Conservation (phyloP, 139 green algal genomes). For the Closterium sp. region DNA sequence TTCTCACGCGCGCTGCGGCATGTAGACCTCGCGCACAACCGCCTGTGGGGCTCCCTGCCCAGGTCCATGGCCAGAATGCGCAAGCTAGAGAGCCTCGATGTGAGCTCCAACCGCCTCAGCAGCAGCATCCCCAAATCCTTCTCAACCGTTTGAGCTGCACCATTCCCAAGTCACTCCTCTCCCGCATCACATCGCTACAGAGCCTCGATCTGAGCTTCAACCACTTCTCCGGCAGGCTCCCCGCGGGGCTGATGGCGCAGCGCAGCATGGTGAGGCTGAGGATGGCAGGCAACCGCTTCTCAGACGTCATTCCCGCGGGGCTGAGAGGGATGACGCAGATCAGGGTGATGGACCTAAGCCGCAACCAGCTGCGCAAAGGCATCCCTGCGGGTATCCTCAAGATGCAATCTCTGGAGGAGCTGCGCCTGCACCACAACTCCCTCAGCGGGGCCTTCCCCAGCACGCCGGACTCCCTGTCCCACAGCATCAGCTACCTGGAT, state of each 20-base stretch:
- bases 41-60: constrained; percentile 7
- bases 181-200: background rate
- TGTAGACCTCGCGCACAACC: constrained; percentile 11
- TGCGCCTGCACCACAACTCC: constrained; percentile 8
- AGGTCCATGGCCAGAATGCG: background rate
- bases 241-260: background rate
- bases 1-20: background rate
- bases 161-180: background rate
- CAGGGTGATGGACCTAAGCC: background rate
- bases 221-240: constrained; percentile 8
- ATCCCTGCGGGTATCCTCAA: background rate
- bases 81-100: background rate
- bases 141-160: background rate
- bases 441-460: background rate
- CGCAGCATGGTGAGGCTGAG: background rate
- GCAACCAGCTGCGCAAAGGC: background rate
- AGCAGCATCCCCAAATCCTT: background rate
- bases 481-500: too few relatives aligned
- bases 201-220: constrained; percentile 26
- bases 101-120: constrained; percentile 23
- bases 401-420: background rate
- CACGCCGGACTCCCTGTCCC: background rate
- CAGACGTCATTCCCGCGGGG: background rate
- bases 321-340: background rate
- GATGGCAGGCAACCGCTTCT: constrained; percentile 6